These are phyloP conservation scores for Quercus berberidifolia DNA, from an alignment of 306 rosid species.

Conservation along the genomic window DNA sequence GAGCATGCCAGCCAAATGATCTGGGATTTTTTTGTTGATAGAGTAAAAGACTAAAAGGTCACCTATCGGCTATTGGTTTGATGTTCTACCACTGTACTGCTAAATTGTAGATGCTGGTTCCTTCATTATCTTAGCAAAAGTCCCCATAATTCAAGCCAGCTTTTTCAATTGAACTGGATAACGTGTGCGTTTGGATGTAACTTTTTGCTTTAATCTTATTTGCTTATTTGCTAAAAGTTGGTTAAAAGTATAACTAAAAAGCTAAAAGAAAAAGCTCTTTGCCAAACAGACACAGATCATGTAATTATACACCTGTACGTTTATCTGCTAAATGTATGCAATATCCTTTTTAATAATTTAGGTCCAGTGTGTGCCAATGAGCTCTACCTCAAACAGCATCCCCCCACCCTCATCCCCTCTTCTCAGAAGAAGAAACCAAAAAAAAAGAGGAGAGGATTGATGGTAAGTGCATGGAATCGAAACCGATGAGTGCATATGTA, in stretches of 20 bases:
- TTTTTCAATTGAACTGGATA: slow-evolving; percentile 1
- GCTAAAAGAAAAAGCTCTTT: too few species aligned
- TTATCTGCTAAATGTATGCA: slow-evolving; percentile 8
- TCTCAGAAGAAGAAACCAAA: too few species aligned
- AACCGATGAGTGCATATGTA: too few species aligned
- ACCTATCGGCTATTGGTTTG: background rate
- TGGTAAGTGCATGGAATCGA: too few species aligned
- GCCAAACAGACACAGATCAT: background rate
- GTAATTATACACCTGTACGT: slow-evolving; percentile 2
- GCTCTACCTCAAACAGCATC: too few species aligned
- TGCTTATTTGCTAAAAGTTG: too few species aligned
- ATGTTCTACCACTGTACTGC: background rate
- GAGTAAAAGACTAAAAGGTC: background rate
- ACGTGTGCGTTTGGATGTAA: background rate
- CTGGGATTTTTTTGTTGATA: background rate
- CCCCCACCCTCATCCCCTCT: too few species aligned
- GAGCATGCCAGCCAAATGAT: background rate
- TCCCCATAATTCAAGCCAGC: background rate
- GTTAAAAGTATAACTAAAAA: too few species aligned
- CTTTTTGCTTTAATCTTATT: too few species aligned
- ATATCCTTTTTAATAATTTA: background rate
- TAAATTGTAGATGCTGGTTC: background rate
- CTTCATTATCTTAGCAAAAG: background rate
- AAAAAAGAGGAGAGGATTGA: too few species aligned
- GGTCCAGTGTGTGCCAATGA: background rate